Evolutionary conservation across 768 basidiomycete genomes (phyloP).

Genomic region (Hebeloma cylindrosporum): DNA sequence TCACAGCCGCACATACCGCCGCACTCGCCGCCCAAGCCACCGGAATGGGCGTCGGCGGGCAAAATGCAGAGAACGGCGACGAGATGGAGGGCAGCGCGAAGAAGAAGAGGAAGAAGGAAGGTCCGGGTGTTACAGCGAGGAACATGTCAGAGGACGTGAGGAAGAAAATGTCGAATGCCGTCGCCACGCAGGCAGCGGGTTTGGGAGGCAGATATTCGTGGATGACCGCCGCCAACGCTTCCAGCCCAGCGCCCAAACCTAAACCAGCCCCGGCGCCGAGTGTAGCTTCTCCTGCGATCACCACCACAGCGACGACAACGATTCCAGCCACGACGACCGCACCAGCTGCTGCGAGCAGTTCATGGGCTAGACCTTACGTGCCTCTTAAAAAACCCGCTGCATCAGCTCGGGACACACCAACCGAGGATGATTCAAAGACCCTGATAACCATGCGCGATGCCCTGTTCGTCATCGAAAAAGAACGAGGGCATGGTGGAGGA

Average conservation of each 20-base stretch:
- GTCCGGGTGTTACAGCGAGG: constrained; percentile 78
- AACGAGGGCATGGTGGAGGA: constrained; percentile 81
- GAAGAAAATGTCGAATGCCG: constrained; percentile 90
- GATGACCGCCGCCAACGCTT: constrained; percentile 58
- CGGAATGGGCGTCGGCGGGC: constrained; percentile 31
- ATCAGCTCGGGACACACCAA: constrained; percentile 27
- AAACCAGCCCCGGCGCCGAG: constrained; percentile 36
- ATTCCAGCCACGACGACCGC: constrained; percentile 29
- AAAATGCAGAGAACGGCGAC: constrained; percentile 24
- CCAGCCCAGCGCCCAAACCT: constrained; percentile 22
- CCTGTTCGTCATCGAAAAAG: constrained; percentile 83
- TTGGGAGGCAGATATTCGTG: constrained; percentile 81
- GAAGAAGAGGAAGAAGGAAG: constrained; percentile 84
- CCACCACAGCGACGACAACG: constrained; percentile 25
- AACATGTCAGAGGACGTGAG: constrained; percentile 91
- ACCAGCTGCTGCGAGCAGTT: constrained; percentile 29
- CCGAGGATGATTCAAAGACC: constrained; percentile 60
- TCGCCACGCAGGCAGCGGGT: constrained; percentile 87
- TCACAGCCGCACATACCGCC: constrained; percentile 68
- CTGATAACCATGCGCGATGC: constrained; percentile 75
- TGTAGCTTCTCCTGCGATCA: constrained; percentile 24
- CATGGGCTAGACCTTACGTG: constrained; percentile 67
- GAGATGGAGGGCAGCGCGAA: constrained; percentile 46
- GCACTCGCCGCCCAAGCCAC: constrained; percentile 58
- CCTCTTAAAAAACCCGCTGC: constrained; percentile 46